Evolutionary conservation across 164 flowering plant species (phyloP), one percentile per base, ranked within the genome.

Genomic region (Magnolia sinica): DNA sequence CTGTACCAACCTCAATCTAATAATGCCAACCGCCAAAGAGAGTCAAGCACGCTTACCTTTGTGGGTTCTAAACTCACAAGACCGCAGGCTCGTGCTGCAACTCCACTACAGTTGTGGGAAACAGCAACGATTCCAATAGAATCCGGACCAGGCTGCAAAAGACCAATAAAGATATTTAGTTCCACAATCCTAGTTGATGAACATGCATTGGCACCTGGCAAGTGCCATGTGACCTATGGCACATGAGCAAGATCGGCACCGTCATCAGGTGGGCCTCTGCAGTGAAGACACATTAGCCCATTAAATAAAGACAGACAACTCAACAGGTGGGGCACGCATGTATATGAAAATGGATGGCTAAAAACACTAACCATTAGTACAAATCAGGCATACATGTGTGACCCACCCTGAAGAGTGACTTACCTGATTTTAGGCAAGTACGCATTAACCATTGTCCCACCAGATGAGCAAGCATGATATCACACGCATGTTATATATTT

Each of bases 21-120:
- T 24, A 11, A 50, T 1, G 22, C 24, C 14, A 49, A 1, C 27
- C 2, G 2, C 37, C 9, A 2, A 55, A 16, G 18, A 37, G 0
- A 19, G 50, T 13, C 1, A 11, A 49, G 14, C 27, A 20, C 50
- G 10, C 72, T 37, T 81, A 90, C 96, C 94, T 91, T 92, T 50
- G 88, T 82, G 86, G 96, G 98, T 80, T 93, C 95, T 79, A 93
- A 84, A 83, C 92, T 87, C 89, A 93, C 96, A 58, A 93, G 95
- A 77, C 98, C 95, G 64, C 96, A 92, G 84, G 91, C 98, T 79
- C 98, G 96, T 81, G 98, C 98, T 85, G 98, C 98, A 75, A 93
- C 87, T 20, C 96, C 98, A 81, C 83, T 87, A 81, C 91, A 88
- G 61, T 88, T 90, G 88, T 87, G 94, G 85, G 97, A 93, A 85